A percentile compares a stretch with the other conserved stretches of the same genome.
These are phyloP conservation scores for Afroboletus lepidellus DNA, from an alignment of 1,284 basidiomycete species.

Conservation along the genomic window DNA sequence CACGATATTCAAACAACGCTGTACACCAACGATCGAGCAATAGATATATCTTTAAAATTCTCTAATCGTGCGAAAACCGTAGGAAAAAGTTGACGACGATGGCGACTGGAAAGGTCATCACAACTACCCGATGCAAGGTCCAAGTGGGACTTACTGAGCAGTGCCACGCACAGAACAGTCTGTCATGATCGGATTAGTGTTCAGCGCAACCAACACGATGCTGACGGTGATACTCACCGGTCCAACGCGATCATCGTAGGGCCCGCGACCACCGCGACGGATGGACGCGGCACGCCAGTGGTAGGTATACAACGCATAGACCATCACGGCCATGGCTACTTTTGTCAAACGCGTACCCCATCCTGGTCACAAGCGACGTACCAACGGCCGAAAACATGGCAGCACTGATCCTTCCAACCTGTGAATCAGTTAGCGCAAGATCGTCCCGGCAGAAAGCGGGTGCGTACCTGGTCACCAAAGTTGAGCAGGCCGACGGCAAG, in stretches of 20 bases:
- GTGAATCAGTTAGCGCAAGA: slow-evolving; percentile 1
- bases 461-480: slow-evolving; percentile 86
- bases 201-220: slow-evolving; percentile 1
- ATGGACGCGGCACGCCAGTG: slow-evolving; percentile 97
- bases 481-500: slow-evolving; percentile 95
- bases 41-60: not conserved
- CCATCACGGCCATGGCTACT: slow-evolving; percentile 93
- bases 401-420: slow-evolving; percentile 90
- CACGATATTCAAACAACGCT: slow-evolving; percentile 1
- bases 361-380: slow-evolving; percentile 38
- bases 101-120: slow-evolving; percentile 55
- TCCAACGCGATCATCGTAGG: slow-evolving; percentile 95
- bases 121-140: not conserved
- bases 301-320: slow-evolving; percentile 93
- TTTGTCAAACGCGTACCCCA: slow-evolving; percentile 9
- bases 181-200: slow-evolving; percentile 34
- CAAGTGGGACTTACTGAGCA: slow-evolving; percentile 61
- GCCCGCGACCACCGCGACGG: slow-evolving; percentile 86
- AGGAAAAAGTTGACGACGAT: slow-evolving; percentile 89
- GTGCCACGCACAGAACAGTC: slow-evolving; percentile 84
- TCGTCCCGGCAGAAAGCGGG: not conserved
- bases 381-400: slow-evolving; percentile 92
- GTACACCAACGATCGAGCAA: slow-evolving; percentile 17
- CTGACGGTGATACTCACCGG: slow-evolving; percentile 49
- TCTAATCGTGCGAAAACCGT: slow-evolving; percentile 55